Conservation (phyloP, 352 stramenopile genomes). For the Phytophthora multivora region DNA sequence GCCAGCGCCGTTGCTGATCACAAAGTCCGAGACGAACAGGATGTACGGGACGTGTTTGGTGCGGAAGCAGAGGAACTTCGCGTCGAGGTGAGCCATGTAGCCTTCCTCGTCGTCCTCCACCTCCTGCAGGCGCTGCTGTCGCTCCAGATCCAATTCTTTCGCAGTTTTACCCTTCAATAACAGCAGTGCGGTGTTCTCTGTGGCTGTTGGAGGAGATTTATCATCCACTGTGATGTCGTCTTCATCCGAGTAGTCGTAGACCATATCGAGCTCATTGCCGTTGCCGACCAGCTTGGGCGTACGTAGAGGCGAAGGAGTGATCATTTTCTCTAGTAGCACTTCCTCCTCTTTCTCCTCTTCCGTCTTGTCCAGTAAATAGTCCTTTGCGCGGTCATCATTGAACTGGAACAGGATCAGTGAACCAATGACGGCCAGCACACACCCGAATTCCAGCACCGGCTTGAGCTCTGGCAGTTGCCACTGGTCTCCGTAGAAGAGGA, state of each 20-base stretch:
- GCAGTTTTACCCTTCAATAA: slow-evolving; percentile 33
- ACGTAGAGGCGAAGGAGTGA: slow-evolving; percentile 41
- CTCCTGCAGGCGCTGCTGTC: slow-evolving; percentile 30
- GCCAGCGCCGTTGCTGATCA: slow-evolving; percentile 84
- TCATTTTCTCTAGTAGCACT: slow-evolving; percentile 26
- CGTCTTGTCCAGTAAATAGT: slow-evolving; percentile 35
- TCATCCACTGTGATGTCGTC: slow-evolving; percentile 41
- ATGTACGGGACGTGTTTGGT: slow-evolving; percentile 72
- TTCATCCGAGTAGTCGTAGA: slow-evolving; percentile 75
- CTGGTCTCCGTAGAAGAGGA: slow-evolving; percentile 65
- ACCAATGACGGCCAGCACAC: slow-evolving; percentile 52
- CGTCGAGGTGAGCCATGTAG: slow-evolving; percentile 39
- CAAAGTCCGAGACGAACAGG: slow-evolving; percentile 78
- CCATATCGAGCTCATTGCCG: slow-evolving; percentile 55
- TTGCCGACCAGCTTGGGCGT: slow-evolving; percentile 67
- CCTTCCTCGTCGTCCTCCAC: slow-evolving; percentile 33
- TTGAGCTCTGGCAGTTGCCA: slow-evolving; percentile 65
- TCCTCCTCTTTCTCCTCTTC: slow-evolving; percentile 30
- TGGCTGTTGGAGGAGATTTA: slow-evolving; percentile 27
- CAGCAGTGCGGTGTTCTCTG: slow-evolving; percentile 45
- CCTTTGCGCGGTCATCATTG: slow-evolving; percentile 62
- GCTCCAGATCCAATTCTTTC: slow-evolving; percentile 34
- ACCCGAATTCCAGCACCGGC: slow-evolving; percentile 64
- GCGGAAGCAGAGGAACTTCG: slow-evolving; percentile 66
- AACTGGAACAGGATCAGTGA: slow-evolving; percentile 58